These are phyloP conservation scores for Leccinum arenicola DNA, from an alignment of 768 basidiomycete species.

Conservation along the genomic window DNA sequence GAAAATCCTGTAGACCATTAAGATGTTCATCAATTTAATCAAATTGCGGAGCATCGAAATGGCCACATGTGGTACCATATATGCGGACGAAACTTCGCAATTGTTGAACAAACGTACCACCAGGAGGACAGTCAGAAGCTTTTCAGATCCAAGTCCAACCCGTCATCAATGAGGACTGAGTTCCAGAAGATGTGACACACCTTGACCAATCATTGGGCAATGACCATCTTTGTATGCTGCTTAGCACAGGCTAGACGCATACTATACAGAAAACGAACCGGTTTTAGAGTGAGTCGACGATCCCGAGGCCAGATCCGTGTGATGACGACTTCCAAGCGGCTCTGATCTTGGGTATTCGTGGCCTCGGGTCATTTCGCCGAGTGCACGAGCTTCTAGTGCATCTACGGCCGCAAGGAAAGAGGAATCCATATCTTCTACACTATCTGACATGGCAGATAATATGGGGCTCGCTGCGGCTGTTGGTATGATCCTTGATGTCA, in stretches of 20 bases:
- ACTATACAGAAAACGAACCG: constrained; percentile 8
- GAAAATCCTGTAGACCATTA: background rate
- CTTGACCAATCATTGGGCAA: background rate
- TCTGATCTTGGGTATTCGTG: background rate
- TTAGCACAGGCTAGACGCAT: background rate
- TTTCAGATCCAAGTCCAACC: background rate
- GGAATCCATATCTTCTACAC: constrained; percentile 21
- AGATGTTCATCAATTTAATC: constrained; percentile 2
- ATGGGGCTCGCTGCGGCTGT: constrained; percentile 11
- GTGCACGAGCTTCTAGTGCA: constrained; percentile 40
- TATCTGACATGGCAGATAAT: constrained; percentile 3
- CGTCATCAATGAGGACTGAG: background rate
- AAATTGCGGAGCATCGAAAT: constrained; percentile 4
- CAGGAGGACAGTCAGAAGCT: background rate
- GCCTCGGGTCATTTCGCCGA: constrained; percentile 13
- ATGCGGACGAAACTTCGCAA: background rate
- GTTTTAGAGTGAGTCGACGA: background rate
- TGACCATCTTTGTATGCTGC: constrained; percentile 7
- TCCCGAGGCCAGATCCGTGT: background rate
- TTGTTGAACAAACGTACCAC: constrained; percentile 18
- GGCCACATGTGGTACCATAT: background rate
- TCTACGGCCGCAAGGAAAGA: constrained; percentile 40
- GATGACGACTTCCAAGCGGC: background rate
- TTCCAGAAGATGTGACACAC: constrained; percentile 10
- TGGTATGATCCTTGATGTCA: background rate